Conservation (phyloP, 352 stramenopile species). For the Phytophthora pseudosyringae region DNA sequence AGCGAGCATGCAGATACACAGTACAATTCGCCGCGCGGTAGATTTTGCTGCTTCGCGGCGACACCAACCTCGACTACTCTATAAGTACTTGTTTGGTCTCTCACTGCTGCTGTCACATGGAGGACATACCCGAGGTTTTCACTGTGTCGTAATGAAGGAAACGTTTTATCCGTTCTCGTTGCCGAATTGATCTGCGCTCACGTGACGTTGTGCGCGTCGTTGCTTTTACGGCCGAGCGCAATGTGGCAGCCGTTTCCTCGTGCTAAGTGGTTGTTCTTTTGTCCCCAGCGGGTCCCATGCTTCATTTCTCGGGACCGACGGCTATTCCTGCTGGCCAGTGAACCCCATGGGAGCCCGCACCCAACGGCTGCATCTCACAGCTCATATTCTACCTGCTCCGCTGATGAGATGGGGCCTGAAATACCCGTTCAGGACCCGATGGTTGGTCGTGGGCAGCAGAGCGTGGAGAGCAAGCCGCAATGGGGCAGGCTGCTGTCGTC, state of each 20-base stretch:
- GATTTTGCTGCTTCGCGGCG: conserved; percentile 1
- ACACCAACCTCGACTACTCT: conserved; percentile 3
- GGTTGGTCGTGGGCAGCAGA: conserved; percentile 1
- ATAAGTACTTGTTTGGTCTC: not conserved
- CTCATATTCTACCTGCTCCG: conserved; percentile 4
- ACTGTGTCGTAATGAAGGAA: conserved; percentile 1
- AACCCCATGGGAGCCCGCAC: conserved; percentile 14
- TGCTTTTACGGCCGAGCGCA: not conserved
- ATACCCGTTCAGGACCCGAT: conserved; percentile 5
- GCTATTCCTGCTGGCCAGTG: conserved; percentile 22
- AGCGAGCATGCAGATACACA: not conserved
- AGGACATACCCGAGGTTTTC: conserved; percentile 17
- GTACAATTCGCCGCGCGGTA: not conserved
- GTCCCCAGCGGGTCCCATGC: not conserved
- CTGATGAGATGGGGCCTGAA: conserved; percentile 13
- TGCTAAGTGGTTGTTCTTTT: not conserved
- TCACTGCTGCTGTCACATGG: conserved; percentile 6
- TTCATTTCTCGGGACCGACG: conserved; percentile 16
- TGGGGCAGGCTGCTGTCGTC: conserved; percentile 1
- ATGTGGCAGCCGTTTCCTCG: conserved; percentile 2
- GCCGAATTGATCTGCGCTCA: not conserved
- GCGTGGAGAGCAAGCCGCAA: not conserved
- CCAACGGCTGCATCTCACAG: conserved; percentile 22
- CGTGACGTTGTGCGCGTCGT: conserved; percentile 16
- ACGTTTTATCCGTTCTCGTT: not conserved